A percentile compares a stretch with the other conserved stretches of the same genome.
Conservation (phyloP, 108 stramenopile genomes). For the Nitzschia palea region DNA sequence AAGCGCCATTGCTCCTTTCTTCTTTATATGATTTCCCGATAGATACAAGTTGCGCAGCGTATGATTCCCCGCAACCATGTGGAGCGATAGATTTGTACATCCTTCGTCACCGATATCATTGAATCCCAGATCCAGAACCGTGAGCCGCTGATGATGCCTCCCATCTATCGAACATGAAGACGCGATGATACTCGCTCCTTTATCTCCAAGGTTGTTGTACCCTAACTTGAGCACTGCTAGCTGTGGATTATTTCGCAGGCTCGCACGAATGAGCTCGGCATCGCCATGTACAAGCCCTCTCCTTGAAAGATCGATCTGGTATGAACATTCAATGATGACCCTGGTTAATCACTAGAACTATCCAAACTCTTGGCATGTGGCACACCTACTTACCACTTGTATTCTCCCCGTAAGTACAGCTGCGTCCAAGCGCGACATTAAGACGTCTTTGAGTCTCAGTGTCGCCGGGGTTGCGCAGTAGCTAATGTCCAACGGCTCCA, state of each 20-base stretch:
- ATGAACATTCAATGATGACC: slow-evolving; percentile 2
- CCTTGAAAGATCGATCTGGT: slow-evolving; percentile 72
- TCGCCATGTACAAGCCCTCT: slow-evolving; percentile 50
- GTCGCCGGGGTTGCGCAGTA: slow-evolving; percentile 20
- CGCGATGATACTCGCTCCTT: slow-evolving; percentile 65
- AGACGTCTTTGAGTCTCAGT: slow-evolving; percentile 17
- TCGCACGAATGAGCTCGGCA: slow-evolving; percentile 48
- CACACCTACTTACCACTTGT: slow-evolving; percentile 36
- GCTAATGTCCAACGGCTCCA: slow-evolving; percentile 22
- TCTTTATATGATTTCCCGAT: slow-evolving; percentile 63
- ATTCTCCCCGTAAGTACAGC: slow-evolving; percentile 26
- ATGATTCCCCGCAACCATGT: slow-evolving; percentile 61
- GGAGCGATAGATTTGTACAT: slow-evolving; percentile 56
- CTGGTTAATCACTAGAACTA: not conserved
- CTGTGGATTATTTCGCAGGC: slow-evolving; percentile 57
- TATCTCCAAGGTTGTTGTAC: slow-evolving; percentile 72
- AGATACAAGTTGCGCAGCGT: slow-evolving; percentile 63
- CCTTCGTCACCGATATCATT: slow-evolving; percentile 78
- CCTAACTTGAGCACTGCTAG: slow-evolving; percentile 78
- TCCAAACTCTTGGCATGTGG: not conserved
- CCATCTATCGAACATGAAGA: slow-evolving; percentile 44
- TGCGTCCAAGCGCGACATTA: slow-evolving; percentile 20
- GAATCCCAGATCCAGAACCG: slow-evolving; percentile 75
- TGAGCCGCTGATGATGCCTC: slow-evolving; percentile 56
- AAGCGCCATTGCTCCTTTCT: slow-evolving; percentile 61